A percentile compares a stretch with the other conserved stretches of the same genome.
phyloP scores from a whole-genome alignment of 805 yeast genomes.

The Barnettozyma sucrosica region DNA sequence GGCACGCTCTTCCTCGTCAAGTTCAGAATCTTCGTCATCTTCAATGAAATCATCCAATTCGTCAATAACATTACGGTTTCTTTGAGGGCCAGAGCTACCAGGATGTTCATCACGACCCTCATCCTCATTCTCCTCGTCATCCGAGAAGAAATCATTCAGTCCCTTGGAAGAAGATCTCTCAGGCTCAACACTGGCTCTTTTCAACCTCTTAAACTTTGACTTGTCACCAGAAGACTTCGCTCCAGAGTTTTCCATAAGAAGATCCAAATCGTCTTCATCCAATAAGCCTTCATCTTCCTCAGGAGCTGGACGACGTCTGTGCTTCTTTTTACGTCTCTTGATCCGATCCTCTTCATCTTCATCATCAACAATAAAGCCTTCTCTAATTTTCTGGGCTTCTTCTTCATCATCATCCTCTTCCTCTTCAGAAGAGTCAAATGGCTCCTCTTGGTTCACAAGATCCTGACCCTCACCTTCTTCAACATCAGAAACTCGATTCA shows the following conservation, averaged over 20 bases:
- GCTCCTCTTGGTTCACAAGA: conserved; percentile 24
- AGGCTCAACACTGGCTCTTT: conserved; percentile 53
- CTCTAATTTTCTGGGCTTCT: conserved; percentile 74
- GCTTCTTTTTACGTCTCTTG: conserved; percentile 35
- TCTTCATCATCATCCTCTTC: conserved; percentile 92
- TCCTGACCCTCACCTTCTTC: conserved; percentile 39
- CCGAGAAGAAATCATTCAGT: conserved; percentile 37
- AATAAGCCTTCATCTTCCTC: conserved; percentile 60
- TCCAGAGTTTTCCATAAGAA: conserved; percentile 87
- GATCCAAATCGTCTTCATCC: conserved; percentile 93
- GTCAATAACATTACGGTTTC: conserved; percentile 44
- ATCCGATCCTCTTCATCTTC: conserved; percentile 63
- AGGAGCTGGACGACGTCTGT: conserved; percentile 29
- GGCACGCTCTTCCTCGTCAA: conserved; percentile 57
- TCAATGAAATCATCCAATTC: conserved; percentile 97
- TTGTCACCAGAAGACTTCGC: conserved; percentile 29
- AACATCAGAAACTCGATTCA: conserved; percentile 21
- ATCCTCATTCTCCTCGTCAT: conserved; percentile 29
- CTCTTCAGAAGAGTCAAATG: conserved; percentile 76
- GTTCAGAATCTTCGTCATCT: conserved; percentile 93
- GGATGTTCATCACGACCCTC: conserved; percentile 30
- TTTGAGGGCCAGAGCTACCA: conserved; percentile 11
- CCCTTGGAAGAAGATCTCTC: conserved; percentile 8
- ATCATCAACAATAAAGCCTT: conserved; percentile 92
- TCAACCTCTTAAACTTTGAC: conserved; percentile 65